Evolutionary conservation across 1,284 basidiomycete species (phyloP), one percentile per base, ranked within the genome.

Genomic region (Ganoderma multipileum): DNA sequence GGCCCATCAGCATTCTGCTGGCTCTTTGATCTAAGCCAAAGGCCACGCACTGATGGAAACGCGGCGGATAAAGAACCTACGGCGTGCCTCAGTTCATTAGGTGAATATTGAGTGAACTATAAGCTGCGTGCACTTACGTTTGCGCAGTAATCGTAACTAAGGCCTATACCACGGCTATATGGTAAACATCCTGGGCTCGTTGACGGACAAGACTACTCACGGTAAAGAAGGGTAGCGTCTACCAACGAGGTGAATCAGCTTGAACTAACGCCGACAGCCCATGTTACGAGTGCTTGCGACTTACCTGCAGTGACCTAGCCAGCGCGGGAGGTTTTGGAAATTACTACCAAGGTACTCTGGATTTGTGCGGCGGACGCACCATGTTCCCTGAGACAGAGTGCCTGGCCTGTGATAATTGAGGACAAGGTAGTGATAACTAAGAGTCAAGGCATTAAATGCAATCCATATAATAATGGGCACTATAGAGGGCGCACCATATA

Each of bases 401-500:
- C 18, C 7, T 14, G 67, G 63, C 2, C 47, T 50, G 39, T n/a
- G 9, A 20, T 65, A 65, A 33, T 65, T 61, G 12, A 42, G 28
- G 3, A 68, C 57, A 9, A 68, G 41, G n/a, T 68, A 65, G 23
- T 61, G 47, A 18, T 68, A 65, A 28, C 67, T 68, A 39, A 1
- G 47, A 16, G 1, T 28, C 26, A 8, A 14, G 16, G 39, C 18
- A 8, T 33, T 41, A 9, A 52, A 26, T 6, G 4, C 12, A 39
- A 36, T 30, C 30, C 12, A 54, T 18, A 18, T 26, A 44, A 44
- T 2, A n/a, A 55, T 23, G 7, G 23, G 28, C 8, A 18, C n/a
- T n/a, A n/a, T n/a, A 30, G 38, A 55, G 33, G 33, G 33, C 63
- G 41, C 16, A 65, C 67, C 39, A 55, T 12, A 44, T 33, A 36